Evolutionary conservation across 1,284 basidiomycete genomes (phyloP), one percentile per base, ranked within the genome.

Genomic region (Gomphus sp.): DNA sequence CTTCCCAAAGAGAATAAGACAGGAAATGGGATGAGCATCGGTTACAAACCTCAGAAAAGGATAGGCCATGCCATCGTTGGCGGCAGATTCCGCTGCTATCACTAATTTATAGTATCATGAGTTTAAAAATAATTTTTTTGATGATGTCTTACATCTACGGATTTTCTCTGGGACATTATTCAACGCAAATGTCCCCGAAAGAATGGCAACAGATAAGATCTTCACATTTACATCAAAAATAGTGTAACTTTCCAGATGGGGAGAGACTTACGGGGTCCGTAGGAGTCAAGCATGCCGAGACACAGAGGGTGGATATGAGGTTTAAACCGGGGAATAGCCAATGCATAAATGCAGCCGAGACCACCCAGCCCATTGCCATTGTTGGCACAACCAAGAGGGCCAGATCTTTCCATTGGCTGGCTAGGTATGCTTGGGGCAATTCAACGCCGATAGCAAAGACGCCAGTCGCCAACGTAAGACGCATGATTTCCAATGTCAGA

Each of bases 261-360:
- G 34, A 16, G 8, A 4, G 4, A 71, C 68, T 85, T 58, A 89
- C 86, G 0, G 95, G 95, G 73, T 98, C 95, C 2, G 94, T 98
- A 0, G 95, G 95, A 0, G 94, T 97, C 31, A 97, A 79, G 64
- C 90, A 93, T 0, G 95, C 91, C 2, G 93, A 88, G 57, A 98
- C 85, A 45, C 86, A 89, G 11, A 97, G 79, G n/a, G 84, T 81
- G 0, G 89, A 88, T 11, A 91, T 74, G 67, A 82, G 88, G 58
- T 77, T 76, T 52, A 94, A 73, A 0, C 71, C 71, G 89, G 63
- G 95, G 87, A 14, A 95, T 70, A 1, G 69, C 78, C 65, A 77
- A 80, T 51, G 93, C 78, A 53, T 91, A 68, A 0, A 71, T n/a
- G n/a, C 78, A 14, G 84, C 81, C 14, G 87, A 81, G 16, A 86